Base-by-base conservation (phyloP, 106 monocot species). In the Allium fistulosum region DNA sequence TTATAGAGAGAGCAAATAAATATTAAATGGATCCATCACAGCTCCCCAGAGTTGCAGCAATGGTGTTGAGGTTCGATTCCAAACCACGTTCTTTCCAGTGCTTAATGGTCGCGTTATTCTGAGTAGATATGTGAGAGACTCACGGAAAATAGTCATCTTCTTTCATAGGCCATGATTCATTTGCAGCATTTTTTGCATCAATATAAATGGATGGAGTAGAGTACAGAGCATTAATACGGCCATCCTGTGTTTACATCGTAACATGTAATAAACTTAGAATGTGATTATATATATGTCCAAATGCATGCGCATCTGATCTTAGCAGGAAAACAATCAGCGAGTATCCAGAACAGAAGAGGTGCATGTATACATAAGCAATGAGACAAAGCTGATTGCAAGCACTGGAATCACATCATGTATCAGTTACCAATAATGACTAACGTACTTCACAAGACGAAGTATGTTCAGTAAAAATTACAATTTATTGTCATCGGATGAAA, bases 171-270 rank as follows among this genome's bases (percentile, higher is more conserved):
- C 91, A 87, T 17, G 80, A 75, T 76, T 82, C 84, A 71, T 87
- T 79, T 58, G 77, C 73, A 59, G 91, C 81, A 84, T 87, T 67
- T 76, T 87, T 82, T 37, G 87, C 84, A 82, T 91, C 73, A 51
- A 75, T 76, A 58, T 91, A 91, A 57, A 87, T 82, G 26, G 87
- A 87, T 66, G 91, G 91, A 28, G 87, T 84, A 58, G 91, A 92
- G 76, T 92, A 92, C 12, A 92, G 57, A 10, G 80, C 87, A 74
- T 92, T 76, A 7, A 92, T 61, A 74, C 84, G 79, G 14, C 91
- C 91, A 87, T 92, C 87, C 91, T 92, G 84, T 49, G 68, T 18
- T 6, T 65, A 56, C 15, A 63, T 57, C 26, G 48, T 51, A 68
- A 26, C 10, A 59, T 4, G 37, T 37, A 37, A 28, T 64, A 48